These are phyloP conservation scores for Plasmodium malariae DNA, from an alignment of 169 alveolate genomes.

Conservation along the genomic window DNA sequence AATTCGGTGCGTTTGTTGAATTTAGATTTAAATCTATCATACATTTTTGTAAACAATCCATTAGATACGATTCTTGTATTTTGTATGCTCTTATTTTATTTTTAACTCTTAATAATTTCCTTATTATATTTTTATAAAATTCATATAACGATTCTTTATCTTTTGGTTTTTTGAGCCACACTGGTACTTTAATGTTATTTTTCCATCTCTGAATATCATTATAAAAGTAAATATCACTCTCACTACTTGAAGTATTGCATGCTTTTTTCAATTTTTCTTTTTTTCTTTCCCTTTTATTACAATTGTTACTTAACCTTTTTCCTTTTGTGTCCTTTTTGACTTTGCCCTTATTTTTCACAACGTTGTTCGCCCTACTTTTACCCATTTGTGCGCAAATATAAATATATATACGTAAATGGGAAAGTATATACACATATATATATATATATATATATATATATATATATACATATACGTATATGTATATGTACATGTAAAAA, in stretches of 20 bases:
- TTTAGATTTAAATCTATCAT: conserved; percentile 44
- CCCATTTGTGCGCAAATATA: background rate
- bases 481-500: no score
- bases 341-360: conserved; percentile 13
- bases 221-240: conserved; percentile 72
- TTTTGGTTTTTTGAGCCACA: conserved; percentile 74
- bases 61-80: conserved; percentile 67
- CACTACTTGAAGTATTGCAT: conserved; percentile 18
- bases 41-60: conserved; percentile 71
- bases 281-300: conserved; percentile 12
- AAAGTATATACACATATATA: background rate
- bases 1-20: conserved; percentile 19
- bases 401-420: no score
- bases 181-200: conserved; percentile 63
- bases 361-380: background rate
- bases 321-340: background rate
- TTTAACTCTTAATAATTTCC: conserved; percentile 69
- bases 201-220: conserved; percentile 72
- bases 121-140: conserved; percentile 71
- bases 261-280: background rate
- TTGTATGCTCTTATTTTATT: conserved; percentile 74
- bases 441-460: no score
- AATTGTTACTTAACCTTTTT: conserved; percentile 12
- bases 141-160: conserved; percentile 67
- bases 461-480: no score